Evolutionary conservation across 345 rosid species (phyloP).

Genomic region (Carallia pectinifolia): DNA sequence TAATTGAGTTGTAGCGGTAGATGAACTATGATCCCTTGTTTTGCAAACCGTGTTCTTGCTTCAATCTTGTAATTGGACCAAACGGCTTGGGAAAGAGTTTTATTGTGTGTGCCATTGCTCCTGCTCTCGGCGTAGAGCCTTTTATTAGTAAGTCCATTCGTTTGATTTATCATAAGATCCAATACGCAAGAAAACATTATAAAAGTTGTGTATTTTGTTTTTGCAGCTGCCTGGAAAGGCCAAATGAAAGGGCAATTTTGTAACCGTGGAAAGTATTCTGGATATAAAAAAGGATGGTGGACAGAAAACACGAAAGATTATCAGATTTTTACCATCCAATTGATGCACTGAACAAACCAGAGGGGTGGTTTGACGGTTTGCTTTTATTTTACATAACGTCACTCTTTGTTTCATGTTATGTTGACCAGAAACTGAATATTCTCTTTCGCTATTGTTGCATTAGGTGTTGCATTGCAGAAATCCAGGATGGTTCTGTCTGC

Average conservation of each 20-base stretch:
- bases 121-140: slow-evolving; percentile 89
- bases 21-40: slow-evolving; percentile 78
- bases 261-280: too few relatives aligned
- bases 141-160: slow-evolving; percentile 42
- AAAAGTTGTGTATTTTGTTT: too few relatives aligned
- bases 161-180: slow-evolving; percentile 5
- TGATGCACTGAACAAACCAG: too few relatives aligned
- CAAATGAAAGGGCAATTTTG: slow-evolving; percentile 65
- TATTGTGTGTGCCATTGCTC: slow-evolving; percentile 92
- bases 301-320: too few relatives aligned
- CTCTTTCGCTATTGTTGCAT: too few relatives aligned
- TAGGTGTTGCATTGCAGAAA: too few relatives aligned
- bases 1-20: slow-evolving; percentile 73
- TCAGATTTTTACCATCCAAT: too few relatives aligned
- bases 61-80: slow-evolving; percentile 95
- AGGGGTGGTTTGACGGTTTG: slow-evolving; percentile 75
- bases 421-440: too few relatives aligned
- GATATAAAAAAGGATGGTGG: too few relatives aligned
- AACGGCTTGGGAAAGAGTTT: slow-evolving; percentile 97
- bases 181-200: slow-evolving; percentile 14
- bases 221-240: slow-evolving; percentile 37
- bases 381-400: slow-evolving; percentile 8
- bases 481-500: too few relatives aligned
- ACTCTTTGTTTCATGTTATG: too few relatives aligned
- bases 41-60: slow-evolving; percentile 57